Evolutionary conservation across 768 basidiomycete species (phyloP), one percentile per base, ranked within the genome.

Genomic region (Cubamyces lactineus): DNA sequence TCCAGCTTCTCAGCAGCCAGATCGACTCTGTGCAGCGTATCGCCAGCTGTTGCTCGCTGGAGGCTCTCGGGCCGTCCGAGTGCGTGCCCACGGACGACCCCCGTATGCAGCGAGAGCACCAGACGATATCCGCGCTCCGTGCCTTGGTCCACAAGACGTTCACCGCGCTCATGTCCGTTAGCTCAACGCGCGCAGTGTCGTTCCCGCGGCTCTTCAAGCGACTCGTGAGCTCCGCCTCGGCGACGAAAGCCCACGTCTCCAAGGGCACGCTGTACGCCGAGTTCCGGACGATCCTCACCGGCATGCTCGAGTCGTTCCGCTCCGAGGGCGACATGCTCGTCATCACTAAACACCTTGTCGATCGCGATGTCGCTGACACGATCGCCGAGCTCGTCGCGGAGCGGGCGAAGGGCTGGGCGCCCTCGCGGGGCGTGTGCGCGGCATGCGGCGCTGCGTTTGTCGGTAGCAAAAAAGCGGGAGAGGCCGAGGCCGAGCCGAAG

Each of bases 221-320:
- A 6, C 83, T 98, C 4, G 92, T 98, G 42, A 88, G 94, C 66
- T 84, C 88, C 1, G 82, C 86, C 5, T 79, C 86, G 0, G 80
- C 86, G 5, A 78, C 86, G 1, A 73, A 78, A 28, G 73, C 79
- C 15, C 71, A 77, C 21, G 77, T 84, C 3, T 77, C 85, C 1
- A 78, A 81, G 23, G 82, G 85, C 38, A 84, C 86, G 13, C 85
- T 87, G 26, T 98, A 98, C 74, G 86, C 88, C 21, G 96, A 98
- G 74, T 96, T 98, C 75, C 84, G 94, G 47, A 84, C 86, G 12
- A 95, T 99, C 62, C 79, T 99, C 30, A 88, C 87, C 0, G 91
- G 93, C n/a, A 99, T 98, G 93, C 76, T 98, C 68, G 94, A 96
- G 70, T 90, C 94, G 2, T 98, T 98, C 76, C 86, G 89, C 41